Evolutionary conservation across 2,329 filamentous ascomycete genomes (phyloP).

Genomic region (Monosporascus sp.): DNA sequence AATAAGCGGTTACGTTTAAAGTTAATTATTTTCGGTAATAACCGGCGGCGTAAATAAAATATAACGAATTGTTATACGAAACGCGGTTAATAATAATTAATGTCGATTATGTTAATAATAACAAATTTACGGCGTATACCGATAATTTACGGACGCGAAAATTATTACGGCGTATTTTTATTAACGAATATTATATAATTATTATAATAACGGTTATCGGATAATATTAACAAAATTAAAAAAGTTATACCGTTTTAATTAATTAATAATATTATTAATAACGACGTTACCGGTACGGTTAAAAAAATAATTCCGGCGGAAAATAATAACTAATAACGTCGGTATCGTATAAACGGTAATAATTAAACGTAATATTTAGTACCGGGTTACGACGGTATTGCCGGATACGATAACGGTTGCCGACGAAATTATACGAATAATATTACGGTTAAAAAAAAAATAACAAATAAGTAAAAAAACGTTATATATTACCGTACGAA

Average conservation of each 20-base stretch:
- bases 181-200: conserved; percentile 2
- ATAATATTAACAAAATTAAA: too few species aligned
- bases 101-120: not conserved
- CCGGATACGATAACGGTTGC: too few species aligned
- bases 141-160: not conserved
- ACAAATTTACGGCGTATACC: not conserved
- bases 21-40: not conserved
- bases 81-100: not conserved
- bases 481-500: conserved; percentile 1
- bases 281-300: conserved; percentile 1
- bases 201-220: not conserved
- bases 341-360: too few species aligned
- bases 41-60: not conserved
- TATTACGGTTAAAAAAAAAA: too few species aligned
- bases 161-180: conserved; percentile 1
- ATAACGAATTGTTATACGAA: not conserved
- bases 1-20: not conserved
- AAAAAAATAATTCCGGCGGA: not conserved
- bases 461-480: not conserved
- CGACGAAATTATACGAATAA: too few species aligned
- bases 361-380: too few species aligned
- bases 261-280: not conserved
- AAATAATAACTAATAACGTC: too few species aligned
- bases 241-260: not conserved
- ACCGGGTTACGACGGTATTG: too few species aligned